phyloP scores from a whole-genome alignment of 169 alveolate genomes.

The Ichthyophthirius multifiliis region DNA sequence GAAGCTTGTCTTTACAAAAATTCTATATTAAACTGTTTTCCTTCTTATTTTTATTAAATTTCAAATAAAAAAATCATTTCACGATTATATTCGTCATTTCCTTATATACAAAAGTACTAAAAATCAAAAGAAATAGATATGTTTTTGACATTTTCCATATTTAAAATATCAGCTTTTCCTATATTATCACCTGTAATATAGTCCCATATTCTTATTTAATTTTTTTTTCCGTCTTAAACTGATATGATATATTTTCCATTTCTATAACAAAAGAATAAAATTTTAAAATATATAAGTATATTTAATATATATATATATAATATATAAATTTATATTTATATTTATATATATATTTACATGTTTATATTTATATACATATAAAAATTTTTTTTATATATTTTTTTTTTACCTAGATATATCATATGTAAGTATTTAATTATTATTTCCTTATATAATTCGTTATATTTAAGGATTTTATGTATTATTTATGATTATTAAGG shows the following conservation, averaged over 20 bases:
- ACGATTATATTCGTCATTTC: constrained; percentile 85
- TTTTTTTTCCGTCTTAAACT: constrained; percentile 75
- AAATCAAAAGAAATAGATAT: constrained; percentile 67
- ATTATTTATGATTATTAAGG: constrained; percentile 67
- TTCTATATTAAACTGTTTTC: too few relatives aligned
- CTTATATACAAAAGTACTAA: constrained; percentile 73
- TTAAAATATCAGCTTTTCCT: constrained; percentile 60
- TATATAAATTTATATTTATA: too few relatives aligned
- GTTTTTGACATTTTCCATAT: constrained; percentile 56
- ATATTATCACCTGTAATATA: constrained; percentile 61
- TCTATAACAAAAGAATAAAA: too few relatives aligned
- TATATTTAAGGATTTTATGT: constrained; percentile 56
- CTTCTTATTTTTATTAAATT: too few relatives aligned
- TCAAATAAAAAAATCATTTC: too few relatives aligned
- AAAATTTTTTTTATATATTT: too few relatives aligned
- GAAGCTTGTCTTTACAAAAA: constrained; percentile 82
- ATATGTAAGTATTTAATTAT: constrained; percentile 66
- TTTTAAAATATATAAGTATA: too few relatives aligned
- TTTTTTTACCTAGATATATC: constrained; percentile 63
- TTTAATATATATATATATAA: too few relatives aligned
- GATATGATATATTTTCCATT: constrained; percentile 82
- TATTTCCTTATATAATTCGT: constrained; percentile 81
- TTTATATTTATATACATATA: too few relatives aligned
- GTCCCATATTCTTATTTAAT: constrained; percentile 82
- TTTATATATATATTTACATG: too few relatives aligned